These are phyloP conservation scores for Pyrus communis DNA, from an alignment of 306 rosid genomes.

Conservation along the genomic window DNA sequence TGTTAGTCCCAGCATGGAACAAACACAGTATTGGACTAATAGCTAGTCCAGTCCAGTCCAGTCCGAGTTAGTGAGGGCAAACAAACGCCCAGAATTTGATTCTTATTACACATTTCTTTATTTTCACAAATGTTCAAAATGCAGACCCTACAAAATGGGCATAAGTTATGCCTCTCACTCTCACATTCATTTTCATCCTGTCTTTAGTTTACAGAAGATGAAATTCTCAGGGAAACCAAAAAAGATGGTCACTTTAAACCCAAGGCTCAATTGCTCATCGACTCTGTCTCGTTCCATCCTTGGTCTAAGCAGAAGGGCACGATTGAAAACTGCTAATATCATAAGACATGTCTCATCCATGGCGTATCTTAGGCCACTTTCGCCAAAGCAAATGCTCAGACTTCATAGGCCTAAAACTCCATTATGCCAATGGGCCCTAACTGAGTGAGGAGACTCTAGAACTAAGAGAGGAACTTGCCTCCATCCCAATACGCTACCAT, in stretches of 20 bases:
- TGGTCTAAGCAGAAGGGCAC: neutral
- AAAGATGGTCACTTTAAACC: neutral
- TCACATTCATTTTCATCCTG: neutral
- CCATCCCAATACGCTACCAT: neutral
- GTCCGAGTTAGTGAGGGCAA: too few relatives aligned
- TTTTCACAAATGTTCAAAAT: neutral
- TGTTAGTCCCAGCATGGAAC: too few relatives aligned
- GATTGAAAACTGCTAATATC: neutral
- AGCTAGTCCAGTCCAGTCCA: too few relatives aligned
- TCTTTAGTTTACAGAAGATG: neutral
- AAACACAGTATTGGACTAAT: too few relatives aligned
- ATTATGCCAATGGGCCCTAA: neutral
- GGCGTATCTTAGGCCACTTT: neutral
- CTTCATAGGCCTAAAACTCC: neutral
- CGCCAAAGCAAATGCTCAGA: neutral
- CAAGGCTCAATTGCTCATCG: neutral
- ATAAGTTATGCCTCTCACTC: conserved; percentile 5
- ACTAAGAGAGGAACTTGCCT: neutral
- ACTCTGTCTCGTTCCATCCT: neutral
- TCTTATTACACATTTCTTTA: neutral
- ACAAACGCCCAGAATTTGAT: neutral
- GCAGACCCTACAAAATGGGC: conserved; percentile 3
- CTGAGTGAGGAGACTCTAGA: neutral
- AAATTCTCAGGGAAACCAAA: neutral
- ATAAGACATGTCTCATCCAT: neutral